Evolutionary conservation across 2,329 filamentous ascomycete genomes (phyloP).

Genomic region (Metarhizium brunneum): DNA sequence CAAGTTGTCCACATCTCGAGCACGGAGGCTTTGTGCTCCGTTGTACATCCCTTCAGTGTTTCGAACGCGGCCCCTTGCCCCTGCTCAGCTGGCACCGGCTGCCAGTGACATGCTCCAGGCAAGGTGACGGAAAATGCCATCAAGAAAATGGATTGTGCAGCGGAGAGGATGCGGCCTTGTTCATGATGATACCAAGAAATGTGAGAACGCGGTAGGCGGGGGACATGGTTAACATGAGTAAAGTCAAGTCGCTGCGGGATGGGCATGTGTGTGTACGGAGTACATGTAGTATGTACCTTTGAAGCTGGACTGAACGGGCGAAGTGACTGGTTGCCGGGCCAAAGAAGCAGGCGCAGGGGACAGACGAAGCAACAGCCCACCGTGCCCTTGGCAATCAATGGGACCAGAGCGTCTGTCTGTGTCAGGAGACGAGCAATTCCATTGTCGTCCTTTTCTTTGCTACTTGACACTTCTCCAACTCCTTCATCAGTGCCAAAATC

Average conservation of each 20-base stretch:
- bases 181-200: too few relatives aligned
- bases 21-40: background rate
- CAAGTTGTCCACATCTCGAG: background rate
- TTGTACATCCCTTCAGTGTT: background rate
- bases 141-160: too few relatives aligned
- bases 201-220: too few relatives aligned
- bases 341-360: background rate
- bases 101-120: too few relatives aligned
- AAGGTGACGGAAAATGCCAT: too few relatives aligned
- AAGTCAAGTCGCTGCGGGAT: too few relatives aligned
- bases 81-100: background rate
- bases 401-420: background rate
- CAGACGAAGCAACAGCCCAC: background rate
- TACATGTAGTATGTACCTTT: too few relatives aligned
- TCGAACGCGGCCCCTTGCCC: background rate
- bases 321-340: background rate
- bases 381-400: background rate
- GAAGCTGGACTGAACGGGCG: background rate
- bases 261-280: too few relatives aligned
- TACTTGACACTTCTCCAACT: background rate
- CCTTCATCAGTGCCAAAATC: background rate
- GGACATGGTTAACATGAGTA: too few relatives aligned
- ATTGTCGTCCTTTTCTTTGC: background rate
- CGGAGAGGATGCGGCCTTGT: too few relatives aligned
- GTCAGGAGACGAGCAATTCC: conserved; percentile 3